Evolutionary conservation across 108 stramenopile genomes (phyloP).

Genomic region (Aureococcus anophagefferens): DNA sequence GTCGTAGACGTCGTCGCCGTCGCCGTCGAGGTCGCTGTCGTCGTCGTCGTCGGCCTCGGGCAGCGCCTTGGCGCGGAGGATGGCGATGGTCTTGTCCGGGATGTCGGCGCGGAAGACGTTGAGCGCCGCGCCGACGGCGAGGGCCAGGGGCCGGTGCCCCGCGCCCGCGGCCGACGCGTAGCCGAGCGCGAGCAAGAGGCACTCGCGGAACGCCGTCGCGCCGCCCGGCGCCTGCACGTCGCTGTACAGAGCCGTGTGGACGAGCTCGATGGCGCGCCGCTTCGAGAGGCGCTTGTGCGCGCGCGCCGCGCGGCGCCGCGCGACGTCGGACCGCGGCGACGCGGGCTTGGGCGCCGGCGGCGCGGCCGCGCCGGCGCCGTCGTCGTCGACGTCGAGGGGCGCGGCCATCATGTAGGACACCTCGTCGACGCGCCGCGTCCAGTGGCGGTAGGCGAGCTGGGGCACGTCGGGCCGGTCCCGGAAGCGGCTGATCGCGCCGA

Average conservation of each 20-base stretch:
- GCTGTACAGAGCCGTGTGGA: neutral
- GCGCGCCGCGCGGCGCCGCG: neutral
- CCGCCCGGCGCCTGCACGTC: neutral
- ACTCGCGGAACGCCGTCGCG: neutral
- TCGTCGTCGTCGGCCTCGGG: neutral
- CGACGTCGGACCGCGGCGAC: too few relatives aligned
- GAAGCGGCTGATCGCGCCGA: slow-evolving; percentile 25
- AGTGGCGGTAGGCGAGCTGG: slow-evolving; percentile 14
- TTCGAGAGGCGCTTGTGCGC: neutral
- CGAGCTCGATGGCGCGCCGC: neutral
- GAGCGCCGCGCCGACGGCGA: neutral
- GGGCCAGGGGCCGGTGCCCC: neutral
- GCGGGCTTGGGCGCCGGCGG: neutral
- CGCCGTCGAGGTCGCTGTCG: neutral
- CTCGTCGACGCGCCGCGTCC: slow-evolving; percentile 11
- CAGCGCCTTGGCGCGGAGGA: neutral
- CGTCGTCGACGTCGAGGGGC: neutral
- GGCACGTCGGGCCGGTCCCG: slow-evolving; percentile 14
- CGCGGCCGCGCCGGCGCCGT: neutral
- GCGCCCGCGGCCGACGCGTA: neutral
- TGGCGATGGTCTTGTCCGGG: neutral
- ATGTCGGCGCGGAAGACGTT: neutral
- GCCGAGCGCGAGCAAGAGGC: neutral
- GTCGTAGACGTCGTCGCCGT: neutral
- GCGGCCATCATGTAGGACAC: slow-evolving; percentile 16